These are phyloP conservation scores for Yarrowia sp. DNA, from an alignment of 805 yeast species.

Conservation along the genomic window DNA sequence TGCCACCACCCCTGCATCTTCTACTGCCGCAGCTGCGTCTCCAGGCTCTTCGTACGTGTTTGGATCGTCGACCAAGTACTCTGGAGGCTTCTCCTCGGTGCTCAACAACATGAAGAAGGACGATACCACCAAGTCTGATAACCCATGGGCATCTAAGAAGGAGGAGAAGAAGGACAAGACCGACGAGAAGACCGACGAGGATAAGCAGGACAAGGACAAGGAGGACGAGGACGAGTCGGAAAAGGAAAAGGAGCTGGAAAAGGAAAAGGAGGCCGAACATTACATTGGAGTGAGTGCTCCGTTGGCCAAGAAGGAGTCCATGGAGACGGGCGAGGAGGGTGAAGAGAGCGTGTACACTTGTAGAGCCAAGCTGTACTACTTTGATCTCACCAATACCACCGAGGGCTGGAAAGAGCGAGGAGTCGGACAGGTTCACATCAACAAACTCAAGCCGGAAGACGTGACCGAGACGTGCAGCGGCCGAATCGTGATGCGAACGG, in stretches of 20 bases:
- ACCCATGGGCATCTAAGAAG: conserved; percentile 38
- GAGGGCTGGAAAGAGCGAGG: conserved; percentile 98
- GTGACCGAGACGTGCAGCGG: conserved; percentile 50
- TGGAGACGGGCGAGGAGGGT: conserved; percentile 90
- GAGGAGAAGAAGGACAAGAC: conserved; percentile 43
- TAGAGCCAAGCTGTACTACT: conserved; percentile 78
- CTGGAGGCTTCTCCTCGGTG: conserved; percentile 33
- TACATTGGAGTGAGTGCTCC: conserved; percentile 48
- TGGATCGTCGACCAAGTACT: conserved; percentile 36
- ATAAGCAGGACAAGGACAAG: conserved; percentile 41
- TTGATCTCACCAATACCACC: conserved; percentile 67
- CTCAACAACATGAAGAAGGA: conserved; percentile 27
- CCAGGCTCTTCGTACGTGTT: conserved; percentile 14
- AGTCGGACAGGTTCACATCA: conserved; percentile 83
- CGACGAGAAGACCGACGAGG: conserved; percentile 42
- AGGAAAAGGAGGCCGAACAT: conserved; percentile 45
- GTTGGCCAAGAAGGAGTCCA: conserved; percentile 46
- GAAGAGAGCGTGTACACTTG: conserved; percentile 73
- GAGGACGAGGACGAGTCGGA: conserved; percentile 41
- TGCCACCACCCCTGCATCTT: conserved; percentile 12
- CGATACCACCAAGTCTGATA: conserved; percentile 66
- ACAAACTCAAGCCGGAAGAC: conserved; percentile 51
- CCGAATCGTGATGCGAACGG: conserved; percentile 89
- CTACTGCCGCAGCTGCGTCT: conserved; percentile 2
- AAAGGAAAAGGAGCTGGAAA: conserved; percentile 47